Conservation (phyloP, 73 alveolate genomes). For the Paramecium primaurelia region DNA sequence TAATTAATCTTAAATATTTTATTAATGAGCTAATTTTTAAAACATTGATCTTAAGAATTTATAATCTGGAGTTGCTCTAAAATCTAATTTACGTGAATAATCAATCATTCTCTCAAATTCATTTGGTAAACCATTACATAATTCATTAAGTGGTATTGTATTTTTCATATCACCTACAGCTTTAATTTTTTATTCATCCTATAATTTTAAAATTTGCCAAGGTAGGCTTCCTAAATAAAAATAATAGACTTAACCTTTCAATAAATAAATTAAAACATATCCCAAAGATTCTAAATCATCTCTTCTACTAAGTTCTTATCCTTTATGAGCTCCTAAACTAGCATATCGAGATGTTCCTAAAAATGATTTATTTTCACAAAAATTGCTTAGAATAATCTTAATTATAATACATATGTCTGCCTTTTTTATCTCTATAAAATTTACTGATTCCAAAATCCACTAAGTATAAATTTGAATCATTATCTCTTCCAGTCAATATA, state of each 20-base stretch:
- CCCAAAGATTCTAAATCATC: conserved; percentile 80
- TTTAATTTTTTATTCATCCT: conserved; percentile 45
- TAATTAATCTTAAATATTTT: not conserved
- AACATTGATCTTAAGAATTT: not conserved
- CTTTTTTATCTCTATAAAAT: conserved; percentile 69
- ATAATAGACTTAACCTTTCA: conserved; percentile 47
- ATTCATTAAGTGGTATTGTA: not conserved
- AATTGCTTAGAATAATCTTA: not conserved
- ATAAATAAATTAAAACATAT: conserved; percentile 73
- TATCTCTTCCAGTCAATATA: conserved; percentile 72
- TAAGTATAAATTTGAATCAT: conserved; percentile 70
- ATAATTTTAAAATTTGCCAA: conserved; percentile 91
- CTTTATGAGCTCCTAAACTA: conserved; percentile 75
- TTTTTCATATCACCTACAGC: conserved; percentile 39
- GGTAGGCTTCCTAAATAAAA: conserved; percentile 71
- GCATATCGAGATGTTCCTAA: conserved; percentile 80
- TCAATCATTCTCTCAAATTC: not conserved
- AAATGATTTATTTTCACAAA: conserved; percentile 27
- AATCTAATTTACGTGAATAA: not conserved
- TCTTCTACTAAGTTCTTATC: conserved; percentile 85
- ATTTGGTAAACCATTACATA: conserved; percentile 39
- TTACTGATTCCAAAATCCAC: conserved; percentile 95
- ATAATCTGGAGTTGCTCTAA: conserved; percentile 46
- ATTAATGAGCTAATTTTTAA: not conserved
- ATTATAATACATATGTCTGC: conserved; percentile 33